phyloP scores from a whole-genome alignment of 2,329 filamentous ascomycete species.

The Epichloe gansuensis region DNA sequence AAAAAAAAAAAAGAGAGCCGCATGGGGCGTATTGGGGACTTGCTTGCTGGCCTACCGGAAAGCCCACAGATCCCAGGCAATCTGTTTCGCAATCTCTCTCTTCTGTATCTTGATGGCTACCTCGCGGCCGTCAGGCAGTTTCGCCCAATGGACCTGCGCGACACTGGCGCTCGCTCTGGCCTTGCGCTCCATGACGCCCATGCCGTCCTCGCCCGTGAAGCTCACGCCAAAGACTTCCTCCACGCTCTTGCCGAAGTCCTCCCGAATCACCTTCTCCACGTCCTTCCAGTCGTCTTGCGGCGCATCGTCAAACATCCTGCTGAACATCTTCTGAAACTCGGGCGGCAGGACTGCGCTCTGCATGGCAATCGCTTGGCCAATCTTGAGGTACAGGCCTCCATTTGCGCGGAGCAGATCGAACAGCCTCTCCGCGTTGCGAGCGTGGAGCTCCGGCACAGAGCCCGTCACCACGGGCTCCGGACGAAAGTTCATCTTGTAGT shows the following conservation, averaged over 20 bases:
- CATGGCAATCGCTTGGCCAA: constrained; percentile 97
- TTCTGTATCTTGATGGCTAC: constrained; percentile 97
- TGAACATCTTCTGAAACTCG: constrained; percentile 94
- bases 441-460: constrained; percentile 66
- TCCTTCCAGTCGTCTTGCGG: constrained; percentile 84
- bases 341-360: constrained; percentile 87
- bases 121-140: constrained; percentile 73
- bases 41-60: constrained; percentile 53
- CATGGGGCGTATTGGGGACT: not conserved
- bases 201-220: constrained; percentile 58
- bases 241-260: constrained; percentile 77
- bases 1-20: not conserved
- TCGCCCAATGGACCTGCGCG: constrained; percentile 93
- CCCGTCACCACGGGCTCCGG: constrained; percentile 62
- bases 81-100: constrained; percentile 79
- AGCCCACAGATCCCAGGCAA: constrained; percentile 90
- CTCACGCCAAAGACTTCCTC: constrained; percentile 91
- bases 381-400: constrained; percentile 92
- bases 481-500: constrained; percentile 96
- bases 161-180: constrained; percentile 75
- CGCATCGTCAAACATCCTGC: constrained; percentile 94
- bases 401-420: constrained; percentile 74
- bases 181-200: constrained; percentile 49
- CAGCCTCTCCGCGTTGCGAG: constrained; percentile 70
- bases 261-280: constrained; percentile 69